These are phyloP conservation scores for Funneliformis caledonium DNA, from an alignment of 371 early-diverging fungal species.

Conservation along the genomic window DNA sequence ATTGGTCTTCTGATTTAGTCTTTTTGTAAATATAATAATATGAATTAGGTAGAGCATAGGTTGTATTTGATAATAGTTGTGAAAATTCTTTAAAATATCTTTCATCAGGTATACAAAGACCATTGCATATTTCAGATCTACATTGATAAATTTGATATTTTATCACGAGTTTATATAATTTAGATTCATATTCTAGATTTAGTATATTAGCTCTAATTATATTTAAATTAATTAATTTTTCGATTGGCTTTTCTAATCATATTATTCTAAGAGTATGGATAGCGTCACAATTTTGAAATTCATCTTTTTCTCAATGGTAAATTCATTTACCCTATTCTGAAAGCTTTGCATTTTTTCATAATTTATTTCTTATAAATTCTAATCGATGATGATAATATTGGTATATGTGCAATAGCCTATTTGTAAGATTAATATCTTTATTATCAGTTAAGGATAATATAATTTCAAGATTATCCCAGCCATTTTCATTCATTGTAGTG, in stretches of 20 bases:
- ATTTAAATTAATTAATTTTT: neutral
- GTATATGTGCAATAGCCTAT: constrained; percentile 2
- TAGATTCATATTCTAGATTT: neutral
- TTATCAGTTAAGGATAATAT: neutral
- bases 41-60: neutral
- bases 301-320: neutral
- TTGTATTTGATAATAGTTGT: constrained; percentile 10
- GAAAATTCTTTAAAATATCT: neutral
- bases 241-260: neutral
- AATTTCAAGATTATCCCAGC: too few species aligned
- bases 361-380: neutral
- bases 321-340: neutral
- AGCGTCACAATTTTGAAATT: constrained; percentile 35
- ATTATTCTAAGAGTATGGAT: neutral
- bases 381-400: neutral
- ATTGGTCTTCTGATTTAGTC: neutral
- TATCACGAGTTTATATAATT: constrained; percentile 12
- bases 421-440: neutral
- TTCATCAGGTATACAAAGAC: neutral
- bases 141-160: constrained; percentile 13
- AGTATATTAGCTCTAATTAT: neutral
- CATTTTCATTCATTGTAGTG: neutral
- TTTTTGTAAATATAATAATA: constrained; percentile 2
- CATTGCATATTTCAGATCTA: neutral
- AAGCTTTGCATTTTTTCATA: neutral